phyloP scores from a whole-genome alignment of 176 grass and related monocot genomes.

The Guadua angustifolia region DNA sequence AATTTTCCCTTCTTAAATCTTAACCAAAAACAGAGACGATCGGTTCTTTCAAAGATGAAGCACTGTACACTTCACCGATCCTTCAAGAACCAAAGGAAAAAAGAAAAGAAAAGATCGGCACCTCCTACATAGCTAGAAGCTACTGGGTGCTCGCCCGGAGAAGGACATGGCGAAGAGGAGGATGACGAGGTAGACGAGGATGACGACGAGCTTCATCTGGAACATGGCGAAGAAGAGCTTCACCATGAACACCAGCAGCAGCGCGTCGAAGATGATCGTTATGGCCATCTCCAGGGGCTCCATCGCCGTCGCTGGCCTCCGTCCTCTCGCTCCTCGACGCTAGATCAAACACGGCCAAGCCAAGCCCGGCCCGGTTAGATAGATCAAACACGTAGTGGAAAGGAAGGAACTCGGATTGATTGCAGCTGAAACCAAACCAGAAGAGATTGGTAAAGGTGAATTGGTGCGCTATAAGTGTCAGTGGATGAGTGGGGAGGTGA shows the following conservation, averaged over 20 bases:
- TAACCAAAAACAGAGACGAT: conserved; percentile 31
- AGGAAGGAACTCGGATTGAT: background rate
- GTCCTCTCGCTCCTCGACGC: background rate
- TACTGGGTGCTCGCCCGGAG: conserved; percentile 48
- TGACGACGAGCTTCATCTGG: conserved; percentile 69
- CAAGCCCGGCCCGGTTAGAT: background rate
- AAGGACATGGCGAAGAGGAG: conserved; percentile 71
- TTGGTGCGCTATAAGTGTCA: background rate
- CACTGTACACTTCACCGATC: conserved; percentile 11
- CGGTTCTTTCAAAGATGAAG: conserved; percentile 4
- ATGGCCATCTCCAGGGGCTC: conserved; percentile 70
- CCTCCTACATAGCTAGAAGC: conserved; percentile 46
- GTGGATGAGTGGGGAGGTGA: background rate
- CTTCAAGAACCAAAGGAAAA: background rate
- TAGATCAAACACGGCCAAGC: background rate
- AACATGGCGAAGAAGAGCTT: conserved; percentile 83
- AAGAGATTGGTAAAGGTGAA: conserved; percentile 27
- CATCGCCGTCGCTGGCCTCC: background rate
- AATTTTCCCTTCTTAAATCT: background rate
- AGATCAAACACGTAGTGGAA: background rate
- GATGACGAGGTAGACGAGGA: conserved; percentile 65
- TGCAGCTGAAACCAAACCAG: no score
- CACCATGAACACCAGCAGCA: conserved; percentile 76
- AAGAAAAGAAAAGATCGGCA: background rate
- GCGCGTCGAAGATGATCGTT: conserved; percentile 57